Base-by-base conservation (phyloP, 2,329 filamentous ascomycete genomes). In the Curvularia sp. region DNA sequence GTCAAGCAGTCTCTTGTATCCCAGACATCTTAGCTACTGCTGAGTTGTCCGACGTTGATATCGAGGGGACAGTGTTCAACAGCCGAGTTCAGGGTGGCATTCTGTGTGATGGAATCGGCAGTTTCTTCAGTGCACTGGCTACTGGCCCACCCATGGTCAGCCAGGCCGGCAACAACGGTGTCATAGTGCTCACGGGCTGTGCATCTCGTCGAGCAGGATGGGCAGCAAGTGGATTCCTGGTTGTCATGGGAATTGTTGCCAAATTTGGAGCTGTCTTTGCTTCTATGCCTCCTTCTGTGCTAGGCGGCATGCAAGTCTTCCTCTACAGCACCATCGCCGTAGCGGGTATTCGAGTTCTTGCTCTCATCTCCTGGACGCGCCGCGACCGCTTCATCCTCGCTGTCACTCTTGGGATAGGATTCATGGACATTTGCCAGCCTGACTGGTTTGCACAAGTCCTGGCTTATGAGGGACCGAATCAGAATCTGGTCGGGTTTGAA, bases 241-340 rank as follows among this genome's bases (percentile, higher is more conserved):
- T 72, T 15, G 59, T 73, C 3, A 72, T 72, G 67, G 70, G 68
- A 5, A 57, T 72, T 7, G 54, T 71, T 27, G 69, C 68, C 5
- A 73, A 73, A 38, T 71, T 73, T 21, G 69, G 70, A 6, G 68
- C 69, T 8, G 60, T 73, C 2, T 70, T 72, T 53, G 69, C 70
- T 21, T 69, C 64, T 6, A 71, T 73, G 66, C 68, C 67, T 15
- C 69, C 70, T 3, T 78, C 79, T 5, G 79, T 81, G 6, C 71
- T 82, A 1, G 80, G 80, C 5, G 79, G 80, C 8, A 82, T 82
- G 79, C 80, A 81, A 57, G 67, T 72, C 8, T 73, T 71, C 38
- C 57, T 72, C 12, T 71, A 71, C 50, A 65, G 62, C 48, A 73
- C 67, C 10, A 72, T 72, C 19, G 64, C 67, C 9, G 68, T 72